These are phyloP conservation scores for Iberis pinnata DNA, from an alignment of 345 rosid species.

Conservation along the genomic window DNA sequence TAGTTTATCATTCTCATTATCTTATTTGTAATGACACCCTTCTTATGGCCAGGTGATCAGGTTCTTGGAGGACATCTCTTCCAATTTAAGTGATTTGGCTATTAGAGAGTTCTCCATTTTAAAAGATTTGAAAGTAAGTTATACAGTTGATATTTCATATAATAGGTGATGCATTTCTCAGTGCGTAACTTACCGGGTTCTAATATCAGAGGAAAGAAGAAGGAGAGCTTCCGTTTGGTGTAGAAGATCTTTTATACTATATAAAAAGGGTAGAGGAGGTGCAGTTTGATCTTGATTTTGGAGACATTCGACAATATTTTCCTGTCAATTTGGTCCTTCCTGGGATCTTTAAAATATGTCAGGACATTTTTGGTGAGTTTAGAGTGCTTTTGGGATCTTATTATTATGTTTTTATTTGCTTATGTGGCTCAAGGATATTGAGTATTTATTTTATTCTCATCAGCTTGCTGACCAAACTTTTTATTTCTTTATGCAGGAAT, in stretches of 20 bases:
- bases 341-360: constrained; percentile 78
- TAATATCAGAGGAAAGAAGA: constrained; percentile 72
- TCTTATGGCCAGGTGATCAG: constrained; percentile 57
- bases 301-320: constrained; percentile 67
- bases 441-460: background rate
- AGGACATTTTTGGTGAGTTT: constrained; percentile 81
- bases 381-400: background rate
- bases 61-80: constrained; percentile 83
- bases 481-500: constrained; percentile 45
- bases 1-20: constrained; percentile 5
- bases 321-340: constrained; percentile 78
- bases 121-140: constrained; percentile 73
- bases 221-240: constrained; percentile 75
- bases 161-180: constrained; percentile 13
- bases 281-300: constrained; percentile 78
- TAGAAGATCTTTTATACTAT: constrained; percentile 78
- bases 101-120: constrained; percentile 56
- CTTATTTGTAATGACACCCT: background rate
- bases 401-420: constrained; percentile 4
- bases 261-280: constrained; percentile 67
- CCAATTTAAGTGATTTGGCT: constrained; percentile 68
- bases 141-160: constrained; percentile 13
- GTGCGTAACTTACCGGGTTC: constrained; percentile 19
- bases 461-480: constrained; percentile 10
- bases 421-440: background rate